Evolutionary conservation across 345 rosid species (phyloP), one percentile per base, ranked within the genome.

Genomic region (Cardamine occulta): DNA sequence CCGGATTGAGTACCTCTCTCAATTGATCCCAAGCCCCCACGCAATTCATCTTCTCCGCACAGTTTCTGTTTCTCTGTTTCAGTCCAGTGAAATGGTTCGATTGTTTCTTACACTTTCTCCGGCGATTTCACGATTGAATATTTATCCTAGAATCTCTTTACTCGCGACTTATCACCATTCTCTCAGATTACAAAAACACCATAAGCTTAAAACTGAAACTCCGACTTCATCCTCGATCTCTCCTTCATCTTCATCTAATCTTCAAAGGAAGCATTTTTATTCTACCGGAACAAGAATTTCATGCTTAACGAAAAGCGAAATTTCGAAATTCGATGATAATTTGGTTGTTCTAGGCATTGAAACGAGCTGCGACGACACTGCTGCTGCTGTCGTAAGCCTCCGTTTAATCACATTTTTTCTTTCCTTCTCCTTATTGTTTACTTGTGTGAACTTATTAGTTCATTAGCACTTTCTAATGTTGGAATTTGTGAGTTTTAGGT

Each of bases 321-420:
- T 1, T 64, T 32, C 42, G 49, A 58, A 31, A 45, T 14, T 56
- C 4, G 82, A 62, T 44, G 88, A 82, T 40, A 88, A 85, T 76
- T 83, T 94, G 84, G 82, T 91, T 35, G 89, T 94, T 74, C 87
- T 94, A 18, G 98, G 98, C 37, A 90, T 94, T 72, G 98, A 94
- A 81, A 94, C 93, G 18, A 91, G 98, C 83, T 94, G 98, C 52
- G 97, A 94, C 48, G 97, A 91, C 86, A 94, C 98, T 9, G 98
- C 98, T 0, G 97, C 96, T 26, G 98, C 98, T 72, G 81, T 94
- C 17, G 98, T 94, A 78, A 78, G 89, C 47, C 39, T 34, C 45
- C 29, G 10, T 64, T 48, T 13, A 32, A 15, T 75, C 45, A 54
- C 53, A 26, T 53, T 58, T 74, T 31, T 6, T 40, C 51, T 17